These are phyloP conservation scores for Cetradonia linearis DNA, from an alignment of 495 filamentous ascomycete genomes.

Conservation along the genomic window DNA sequence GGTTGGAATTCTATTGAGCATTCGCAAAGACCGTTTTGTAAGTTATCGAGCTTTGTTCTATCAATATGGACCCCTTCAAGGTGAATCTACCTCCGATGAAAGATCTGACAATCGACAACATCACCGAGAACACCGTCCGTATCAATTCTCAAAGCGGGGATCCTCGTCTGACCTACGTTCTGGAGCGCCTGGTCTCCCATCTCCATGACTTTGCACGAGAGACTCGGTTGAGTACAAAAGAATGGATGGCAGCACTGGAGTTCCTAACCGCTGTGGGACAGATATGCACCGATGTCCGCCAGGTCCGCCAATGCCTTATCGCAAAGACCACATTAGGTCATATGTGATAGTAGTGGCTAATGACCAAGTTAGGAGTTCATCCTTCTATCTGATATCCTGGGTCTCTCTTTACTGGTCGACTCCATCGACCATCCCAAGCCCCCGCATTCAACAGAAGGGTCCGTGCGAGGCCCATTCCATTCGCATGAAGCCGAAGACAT, in stretches of 20 bases:
- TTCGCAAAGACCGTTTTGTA: neutral
- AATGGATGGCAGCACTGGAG: conserved; percentile 66
- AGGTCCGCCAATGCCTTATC: conserved; percentile 35
- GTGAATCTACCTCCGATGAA: conserved; percentile 51
- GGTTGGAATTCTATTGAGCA: neutral
- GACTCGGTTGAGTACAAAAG: conserved; percentile 63
- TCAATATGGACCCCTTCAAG: conserved; percentile 42
- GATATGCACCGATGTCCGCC: conserved; percentile 60
- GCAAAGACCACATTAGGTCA: neutral
- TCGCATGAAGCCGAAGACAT: conserved; percentile 71
- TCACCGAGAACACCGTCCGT: conserved; percentile 63
- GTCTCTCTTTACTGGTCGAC: conserved; percentile 82
- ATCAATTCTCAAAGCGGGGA: conserved; percentile 65
- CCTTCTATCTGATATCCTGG: conserved; percentile 83
- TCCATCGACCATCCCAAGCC: conserved; percentile 88
- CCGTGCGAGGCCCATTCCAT: conserved; percentile 88
- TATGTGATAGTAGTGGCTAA: neutral
- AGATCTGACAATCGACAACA: conserved; percentile 71
- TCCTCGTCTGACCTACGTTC: conserved; percentile 58
- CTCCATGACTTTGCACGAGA: conserved; percentile 77
- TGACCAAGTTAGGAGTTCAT: conserved; percentile 64
- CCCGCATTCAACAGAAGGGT: conserved; percentile 64
- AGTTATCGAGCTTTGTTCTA: neutral
- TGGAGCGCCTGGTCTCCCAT: conserved; percentile 64
- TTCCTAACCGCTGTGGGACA: conserved; percentile 69